Evolutionary conservation across 495 filamentous ascomycete species (phyloP).

Genomic region (Annulohypoxylon nitens): DNA sequence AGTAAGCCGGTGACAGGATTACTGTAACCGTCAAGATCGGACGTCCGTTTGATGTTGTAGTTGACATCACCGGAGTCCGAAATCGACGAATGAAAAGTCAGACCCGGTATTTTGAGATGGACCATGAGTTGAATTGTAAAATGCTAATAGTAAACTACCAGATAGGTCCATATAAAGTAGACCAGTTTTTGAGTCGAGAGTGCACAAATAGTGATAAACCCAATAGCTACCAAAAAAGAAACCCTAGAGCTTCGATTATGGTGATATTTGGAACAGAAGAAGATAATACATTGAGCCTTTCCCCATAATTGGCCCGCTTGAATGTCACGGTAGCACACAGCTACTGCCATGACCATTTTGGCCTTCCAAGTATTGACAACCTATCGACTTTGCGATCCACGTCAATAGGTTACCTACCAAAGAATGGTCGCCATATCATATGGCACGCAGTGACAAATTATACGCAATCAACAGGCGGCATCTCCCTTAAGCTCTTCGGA

Average conservation of each 20-base stretch:
- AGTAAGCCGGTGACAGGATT: constrained; percentile 48
- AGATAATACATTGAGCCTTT: constrained; percentile 3
- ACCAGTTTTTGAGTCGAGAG: not conserved
- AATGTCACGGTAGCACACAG: constrained; percentile 26
- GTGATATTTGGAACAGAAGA: constrained; percentile 13
- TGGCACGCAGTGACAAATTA: constrained; percentile 27
- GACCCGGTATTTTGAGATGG: constrained; percentile 23
- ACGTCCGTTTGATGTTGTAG: constrained; percentile 43
- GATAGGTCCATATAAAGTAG: not conserved
- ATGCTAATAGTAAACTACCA: constrained; percentile 14
- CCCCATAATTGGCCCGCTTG: not conserved
- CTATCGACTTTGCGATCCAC: not conserved
- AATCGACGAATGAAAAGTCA: constrained; percentile 29
- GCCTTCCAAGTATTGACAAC: constrained; percentile 25
- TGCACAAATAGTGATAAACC: not conserved
- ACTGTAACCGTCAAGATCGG: constrained; percentile 41
- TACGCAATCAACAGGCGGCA: constrained; percentile 8
- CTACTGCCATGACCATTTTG: constrained; percentile 5
- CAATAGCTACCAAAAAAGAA: constrained; percentile 26
- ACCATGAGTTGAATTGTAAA: constrained; percentile 8
- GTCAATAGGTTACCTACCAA: not conserved
- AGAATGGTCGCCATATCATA: not conserved
- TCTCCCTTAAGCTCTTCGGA: constrained; percentile 17
- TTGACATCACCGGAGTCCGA: constrained; percentile 46
- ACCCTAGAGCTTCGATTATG: constrained; percentile 9